Evolutionary conservation across 106 monocot species (phyloP), one percentile per base, ranked within the genome.

Genomic region (Alisma plantagoaquatica): DNA sequence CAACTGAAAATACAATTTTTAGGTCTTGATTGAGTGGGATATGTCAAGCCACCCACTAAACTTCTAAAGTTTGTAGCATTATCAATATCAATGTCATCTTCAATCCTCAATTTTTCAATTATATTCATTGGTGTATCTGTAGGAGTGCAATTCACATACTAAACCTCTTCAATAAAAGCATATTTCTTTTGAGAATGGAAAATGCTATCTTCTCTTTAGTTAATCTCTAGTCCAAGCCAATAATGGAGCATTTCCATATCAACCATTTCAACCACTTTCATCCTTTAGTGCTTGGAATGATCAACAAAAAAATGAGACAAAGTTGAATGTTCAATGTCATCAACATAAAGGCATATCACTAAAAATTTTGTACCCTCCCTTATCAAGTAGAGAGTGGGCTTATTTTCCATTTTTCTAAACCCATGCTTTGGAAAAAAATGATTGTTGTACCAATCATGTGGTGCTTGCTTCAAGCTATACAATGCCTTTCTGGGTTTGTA

Each of bases 1-100:
- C 14, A 7, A 38, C 35, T 14, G 14, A 14, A 38, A 38, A 38
- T 14, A 38, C 14, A 38, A 38, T 38, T 7, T n/a, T 38, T 14
- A 7, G 14, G 35, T 7, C 35, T 27, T 29, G 52, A 29, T 8
- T 53, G 52, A 29, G 52, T 53, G 11, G 30, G 30, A 24, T 53
- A 53, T 17, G 30, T 53, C 29, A 53, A 30, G 15, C 52, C 3
- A 1, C 52, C 52, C 2, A 53, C 29, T 18, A 53, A 0, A 0
- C 52, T 29, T 53, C 29, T 27, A 53, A 53, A 53, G 3, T 29
- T 29, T 15, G 22, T 14, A 12, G 27, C 52, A 53, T 53, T 53
- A 29, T 27, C 52, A 29, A 25, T 53, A 11, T 1, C 12, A 14
- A 15, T 53, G 2, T 29, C 52, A 53, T 29, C 52, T 29, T 53